phyloP scores from a whole-genome alignment of 345 rosid species.

The Excoecaria agallocha region DNA sequence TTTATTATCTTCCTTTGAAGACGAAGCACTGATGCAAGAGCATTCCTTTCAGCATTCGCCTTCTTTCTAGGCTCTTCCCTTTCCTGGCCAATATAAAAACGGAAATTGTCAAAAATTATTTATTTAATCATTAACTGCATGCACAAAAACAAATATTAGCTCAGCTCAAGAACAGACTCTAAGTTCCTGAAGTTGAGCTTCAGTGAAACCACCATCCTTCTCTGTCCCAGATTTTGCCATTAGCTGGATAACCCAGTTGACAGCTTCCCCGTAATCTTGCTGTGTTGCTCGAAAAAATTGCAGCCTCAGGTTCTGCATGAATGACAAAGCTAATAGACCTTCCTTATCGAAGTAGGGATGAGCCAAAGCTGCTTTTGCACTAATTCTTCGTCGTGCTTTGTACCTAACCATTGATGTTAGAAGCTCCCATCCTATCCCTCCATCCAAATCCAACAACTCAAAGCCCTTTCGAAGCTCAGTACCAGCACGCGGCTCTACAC shows the following conservation, averaged over 20 bases:
- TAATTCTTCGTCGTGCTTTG: constrained; percentile 85
- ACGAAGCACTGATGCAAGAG: constrained; percentile 68
- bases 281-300: constrained; percentile 75
- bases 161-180: constrained; percentile 43
- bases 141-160: not conserved
- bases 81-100: constrained; percentile 43
- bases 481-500: constrained; percentile 79
- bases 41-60: constrained; percentile 59
- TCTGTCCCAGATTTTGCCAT: constrained; percentile 93
- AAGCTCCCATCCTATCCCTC: constrained; percentile 94
- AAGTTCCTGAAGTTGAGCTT: constrained; percentile 85
- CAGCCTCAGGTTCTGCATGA: constrained; percentile 82
- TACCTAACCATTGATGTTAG: constrained; percentile 83
- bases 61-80: constrained; percentile 53
- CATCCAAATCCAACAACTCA: constrained; percentile 73
- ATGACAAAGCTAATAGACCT: constrained; percentile 67
- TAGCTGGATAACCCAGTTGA: constrained; percentile 63
- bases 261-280: constrained; percentile 87
- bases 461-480: constrained; percentile 74
- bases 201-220: constrained; percentile 92
- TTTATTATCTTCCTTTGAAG: constrained; percentile 71
- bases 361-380: constrained; percentile 85
- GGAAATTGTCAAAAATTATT: not conserved
- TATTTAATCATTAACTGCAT: not conserved
- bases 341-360: constrained; percentile 81